A percentile compares a stretch with the other conserved stretches of the same genome.
These are phyloP conservation scores for Leishmania turanica DNA, from an alignment of 208 protist genomes.

Conservation along the genomic window DNA sequence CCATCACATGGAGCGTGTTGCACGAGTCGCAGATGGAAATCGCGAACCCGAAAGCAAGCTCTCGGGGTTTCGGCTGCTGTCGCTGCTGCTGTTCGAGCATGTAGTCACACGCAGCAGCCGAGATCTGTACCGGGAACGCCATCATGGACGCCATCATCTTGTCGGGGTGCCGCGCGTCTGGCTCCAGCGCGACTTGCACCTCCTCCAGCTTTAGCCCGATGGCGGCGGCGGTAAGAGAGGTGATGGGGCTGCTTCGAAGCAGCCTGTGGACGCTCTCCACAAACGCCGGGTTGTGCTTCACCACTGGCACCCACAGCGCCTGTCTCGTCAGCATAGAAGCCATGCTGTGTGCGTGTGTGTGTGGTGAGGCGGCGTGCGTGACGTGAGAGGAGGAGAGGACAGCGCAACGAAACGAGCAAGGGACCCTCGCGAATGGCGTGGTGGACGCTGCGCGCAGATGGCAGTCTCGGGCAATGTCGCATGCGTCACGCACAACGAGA, in stretches of 20 bases:
- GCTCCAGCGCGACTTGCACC: conserved; percentile 43
- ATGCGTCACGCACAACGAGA: not conserved
- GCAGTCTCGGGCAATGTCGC: not conserved
- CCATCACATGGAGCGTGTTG: conserved; percentile 76
- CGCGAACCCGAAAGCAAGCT: conserved; percentile 48
- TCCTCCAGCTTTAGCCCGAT: conserved; percentile 41
- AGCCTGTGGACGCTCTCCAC: conserved; percentile 35
- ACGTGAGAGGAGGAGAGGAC: conserved; percentile 2
- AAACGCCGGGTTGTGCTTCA: conserved; percentile 56
- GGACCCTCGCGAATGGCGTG: not conserved
- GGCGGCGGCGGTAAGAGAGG: conserved; percentile 11
- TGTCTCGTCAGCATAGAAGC: conserved; percentile 56
- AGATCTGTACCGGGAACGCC: conserved; percentile 59
- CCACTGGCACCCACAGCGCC: conserved; percentile 59
- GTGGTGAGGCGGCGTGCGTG: not conserved
- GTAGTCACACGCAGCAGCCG: conserved; percentile 42
- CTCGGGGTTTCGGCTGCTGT: not conserved
- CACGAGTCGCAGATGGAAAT: conserved; percentile 55
- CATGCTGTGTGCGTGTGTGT: not conserved
- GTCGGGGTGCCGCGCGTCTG: conserved; percentile 19
- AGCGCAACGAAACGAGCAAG: not conserved
- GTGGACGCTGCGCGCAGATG: not conserved
- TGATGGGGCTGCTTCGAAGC: conserved; percentile 46
- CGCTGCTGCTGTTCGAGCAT: not conserved
- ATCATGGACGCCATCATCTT: conserved; percentile 36